Conservation (phyloP, 2,329 filamentous ascomycete species). For the Epichloe uncinata region DNA sequence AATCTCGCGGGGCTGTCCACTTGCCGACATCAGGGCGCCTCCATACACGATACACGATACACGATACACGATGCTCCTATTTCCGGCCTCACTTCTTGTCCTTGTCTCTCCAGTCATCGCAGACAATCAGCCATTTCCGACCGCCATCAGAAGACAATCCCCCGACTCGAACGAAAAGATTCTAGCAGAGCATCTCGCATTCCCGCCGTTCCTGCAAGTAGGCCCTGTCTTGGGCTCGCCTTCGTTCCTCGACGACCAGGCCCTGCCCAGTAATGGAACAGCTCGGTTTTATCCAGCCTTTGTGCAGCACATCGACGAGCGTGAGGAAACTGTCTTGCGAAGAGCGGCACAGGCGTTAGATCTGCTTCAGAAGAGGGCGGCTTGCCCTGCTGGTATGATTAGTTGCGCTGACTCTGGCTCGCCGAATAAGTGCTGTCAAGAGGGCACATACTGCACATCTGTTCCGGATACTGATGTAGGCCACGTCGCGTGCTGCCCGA, state of each 20-base stretch:
- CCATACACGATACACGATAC: background rate
- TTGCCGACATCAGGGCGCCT: slow-evolving; percentile 1
- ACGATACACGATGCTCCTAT: background rate
- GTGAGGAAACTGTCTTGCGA: slow-evolving; percentile 20
- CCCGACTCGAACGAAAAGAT: slow-evolving; percentile 61
- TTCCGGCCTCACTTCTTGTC: slow-evolving; percentile 4
- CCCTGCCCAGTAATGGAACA: slow-evolving; percentile 10
- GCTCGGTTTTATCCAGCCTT: slow-evolving; percentile 33
- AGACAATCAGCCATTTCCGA: slow-evolving; percentile 30
- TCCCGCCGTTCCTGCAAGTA: slow-evolving; percentile 17
- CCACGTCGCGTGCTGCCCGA: slow-evolving; percentile 62
- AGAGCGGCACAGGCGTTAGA: slow-evolving; percentile 34
- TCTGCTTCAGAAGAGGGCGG: slow-evolving; percentile 42
- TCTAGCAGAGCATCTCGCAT: slow-evolving; percentile 51
- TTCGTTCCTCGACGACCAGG: slow-evolving; percentile 11
- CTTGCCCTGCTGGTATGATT: slow-evolving; percentile 54
- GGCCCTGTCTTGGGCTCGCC: slow-evolving; percentile 14
- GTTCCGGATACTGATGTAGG: slow-evolving; percentile 51
- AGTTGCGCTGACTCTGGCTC: slow-evolving; percentile 51
- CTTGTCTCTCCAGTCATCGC: slow-evolving; percentile 21
- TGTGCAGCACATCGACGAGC: slow-evolving; percentile 29
- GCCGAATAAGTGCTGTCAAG: slow-evolving; percentile 59
- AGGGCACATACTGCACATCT: slow-evolving; percentile 50
- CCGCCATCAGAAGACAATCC: slow-evolving; percentile 59
- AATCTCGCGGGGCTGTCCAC: background rate